Percentiles rank a stretch among this genome's conserved stretches.
phyloP scores from a whole-genome alignment of 371 early-diverging fungal species.

The Rhizopus delemar region DNA sequence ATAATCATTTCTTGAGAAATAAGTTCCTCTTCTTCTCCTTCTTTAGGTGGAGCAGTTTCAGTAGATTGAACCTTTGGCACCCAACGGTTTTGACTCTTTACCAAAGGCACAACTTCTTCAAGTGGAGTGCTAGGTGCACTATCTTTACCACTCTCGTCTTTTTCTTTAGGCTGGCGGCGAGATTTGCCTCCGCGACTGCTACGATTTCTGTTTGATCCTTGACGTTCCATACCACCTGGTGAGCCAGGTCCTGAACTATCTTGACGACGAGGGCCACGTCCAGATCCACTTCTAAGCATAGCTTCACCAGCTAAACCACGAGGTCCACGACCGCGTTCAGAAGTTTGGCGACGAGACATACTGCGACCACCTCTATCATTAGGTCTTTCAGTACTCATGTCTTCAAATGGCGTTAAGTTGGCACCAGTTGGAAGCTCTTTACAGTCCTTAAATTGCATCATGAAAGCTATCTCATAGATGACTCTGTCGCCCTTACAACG shows the following conservation, averaged over 20 bases:
- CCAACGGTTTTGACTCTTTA: constrained; percentile 85
- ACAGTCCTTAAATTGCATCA: constrained; percentile 70
- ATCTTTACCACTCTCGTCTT: constrained; percentile 9
- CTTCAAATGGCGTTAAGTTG: constrained; percentile 42
- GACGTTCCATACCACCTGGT: constrained; percentile 54
- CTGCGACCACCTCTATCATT: constrained; percentile 16
- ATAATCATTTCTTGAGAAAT: constrained; percentile 65
- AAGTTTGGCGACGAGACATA: constrained; percentile 58
- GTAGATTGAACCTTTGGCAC: constrained; percentile 58
- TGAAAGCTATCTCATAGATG: constrained; percentile 71
- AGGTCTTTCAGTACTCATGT: constrained; percentile 58
- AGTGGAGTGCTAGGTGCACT: constrained; percentile 65
- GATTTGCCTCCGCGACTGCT: constrained; percentile 58
- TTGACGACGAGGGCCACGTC: constrained; percentile 42
- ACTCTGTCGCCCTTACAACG: constrained; percentile 28
- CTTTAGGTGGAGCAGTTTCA: constrained; percentile 16
- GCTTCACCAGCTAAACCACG: constrained; percentile 46
- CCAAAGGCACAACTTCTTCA: constrained; percentile 73
- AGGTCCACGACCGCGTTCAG: constrained; percentile 61
- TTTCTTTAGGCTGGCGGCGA: constrained; percentile 43
- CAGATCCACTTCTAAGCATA: constrained; percentile 46
- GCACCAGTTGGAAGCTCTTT: background rate
- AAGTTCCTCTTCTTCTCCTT: constrained; percentile 35
- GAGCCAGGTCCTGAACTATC: constrained; percentile 38
- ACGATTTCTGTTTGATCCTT: constrained; percentile 50